These are phyloP conservation scores for Cucurbita pepo DNA, from an alignment of 306 rosid species.

Conservation along the genomic window DNA sequence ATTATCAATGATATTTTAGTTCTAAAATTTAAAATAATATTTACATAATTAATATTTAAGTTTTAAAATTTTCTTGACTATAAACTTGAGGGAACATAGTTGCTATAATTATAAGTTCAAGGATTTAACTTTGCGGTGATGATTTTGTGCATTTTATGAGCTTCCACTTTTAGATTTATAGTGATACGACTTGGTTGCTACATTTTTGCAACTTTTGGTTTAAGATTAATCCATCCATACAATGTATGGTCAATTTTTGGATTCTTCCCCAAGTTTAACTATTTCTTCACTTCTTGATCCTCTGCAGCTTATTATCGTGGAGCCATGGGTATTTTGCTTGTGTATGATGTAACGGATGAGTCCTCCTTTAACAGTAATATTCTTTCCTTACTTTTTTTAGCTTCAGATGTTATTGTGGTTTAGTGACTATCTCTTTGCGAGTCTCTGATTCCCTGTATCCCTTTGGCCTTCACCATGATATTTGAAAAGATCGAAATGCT, in stretches of 20 bases:
- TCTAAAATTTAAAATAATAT: neutral
- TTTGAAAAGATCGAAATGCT: neutral
- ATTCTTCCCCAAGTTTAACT: neutral
- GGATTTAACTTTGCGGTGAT: neutral
- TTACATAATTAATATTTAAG: neutral
- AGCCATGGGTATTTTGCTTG: conserved; percentile 98
- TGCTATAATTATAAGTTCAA: neutral
- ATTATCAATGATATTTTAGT: neutral
- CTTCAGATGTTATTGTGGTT: conserved; percentile 1
- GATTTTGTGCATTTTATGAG: neutral
- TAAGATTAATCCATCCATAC: neutral
- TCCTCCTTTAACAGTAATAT: conserved; percentile 82
- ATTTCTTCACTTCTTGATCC: neutral
- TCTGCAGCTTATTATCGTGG: conserved; percentile 87
- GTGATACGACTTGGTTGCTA: neutral
- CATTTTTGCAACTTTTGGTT: neutral
- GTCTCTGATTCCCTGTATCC: neutral
- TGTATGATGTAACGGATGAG: conserved; percentile 91
- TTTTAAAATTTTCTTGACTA: neutral
- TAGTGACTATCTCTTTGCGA: neutral
- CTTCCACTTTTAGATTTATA: neutral
- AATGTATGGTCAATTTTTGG: neutral
- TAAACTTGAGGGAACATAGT: neutral
- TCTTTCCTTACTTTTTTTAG: conserved; percentile 11
- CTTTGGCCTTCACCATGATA: neutral